These are phyloP conservation scores for Chaetoscypha palmicola DNA, from an alignment of 2,329 filamentous ascomycete species.

Conservation along the genomic window DNA sequence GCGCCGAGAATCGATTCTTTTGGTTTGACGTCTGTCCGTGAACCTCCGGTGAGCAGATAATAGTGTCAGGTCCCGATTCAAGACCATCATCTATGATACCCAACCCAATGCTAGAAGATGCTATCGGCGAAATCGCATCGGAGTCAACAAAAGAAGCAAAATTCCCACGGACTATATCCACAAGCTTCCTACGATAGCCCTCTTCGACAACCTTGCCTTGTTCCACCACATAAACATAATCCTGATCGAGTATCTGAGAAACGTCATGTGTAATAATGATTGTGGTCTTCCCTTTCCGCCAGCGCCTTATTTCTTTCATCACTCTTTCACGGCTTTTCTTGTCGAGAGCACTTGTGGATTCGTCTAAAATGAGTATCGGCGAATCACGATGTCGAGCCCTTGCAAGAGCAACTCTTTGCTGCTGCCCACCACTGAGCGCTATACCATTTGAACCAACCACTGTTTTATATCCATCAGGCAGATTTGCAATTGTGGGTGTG, in stretches of 20 bases:
- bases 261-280: conserved; percentile 92
- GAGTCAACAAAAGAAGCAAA: conserved; percentile 40
- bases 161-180: conserved; percentile 36
- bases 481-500: conserved; percentile 54
- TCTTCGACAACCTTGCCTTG: conserved; percentile 60
- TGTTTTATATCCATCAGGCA: conserved; percentile 68
- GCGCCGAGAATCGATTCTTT: conserved; percentile 11
- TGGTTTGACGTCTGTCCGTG: neutral
- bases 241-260: conserved; percentile 61
- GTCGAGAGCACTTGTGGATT: conserved; percentile 81
- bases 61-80: too few relatives aligned
- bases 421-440: conserved; percentile 76
- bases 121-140: neutral
- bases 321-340: conserved; percentile 59
- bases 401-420: conserved; percentile 73
- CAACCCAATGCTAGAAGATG: neutral
- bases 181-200: conserved; percentile 55
- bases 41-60: too few relatives aligned
- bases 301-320: conserved; percentile 67
- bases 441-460: conserved; percentile 62
- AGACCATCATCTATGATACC: too few relatives aligned
- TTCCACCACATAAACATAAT: conserved; percentile 78
- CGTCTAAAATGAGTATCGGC: conserved; percentile 77
- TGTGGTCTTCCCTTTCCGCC: conserved; percentile 77
- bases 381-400: conserved; percentile 71